Base-by-base conservation (phyloP, 768 basidiomycete species). In the Russula griseocarnosa region DNA sequence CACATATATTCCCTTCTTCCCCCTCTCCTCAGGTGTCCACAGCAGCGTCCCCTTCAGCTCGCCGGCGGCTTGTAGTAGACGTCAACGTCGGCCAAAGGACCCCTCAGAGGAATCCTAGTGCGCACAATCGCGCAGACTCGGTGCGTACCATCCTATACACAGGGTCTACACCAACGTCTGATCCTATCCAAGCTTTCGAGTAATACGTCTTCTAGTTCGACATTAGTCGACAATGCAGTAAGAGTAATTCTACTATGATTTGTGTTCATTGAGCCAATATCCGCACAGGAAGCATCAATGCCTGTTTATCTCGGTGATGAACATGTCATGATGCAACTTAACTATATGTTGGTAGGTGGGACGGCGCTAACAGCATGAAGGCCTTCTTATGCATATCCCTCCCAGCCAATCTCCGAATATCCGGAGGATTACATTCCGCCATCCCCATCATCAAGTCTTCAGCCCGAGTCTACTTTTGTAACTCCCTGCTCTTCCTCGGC, bases 381-480 rank as follows among this genome's bases (percentile, higher is more conserved):
- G 36, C 55, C 58, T 60, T 58, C 58, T 60, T 63, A 61, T 44
- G 60, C n/a, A 61, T 34, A 51, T 46, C 47, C 24, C 64, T 56
- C 14, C 38, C 44, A 66, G 68, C 63, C 68, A 22, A 63, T 67
- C 36, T 49, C 66, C 34, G 67, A 68, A 36, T 55, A 58, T 50
- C 58, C 62, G 36, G 70, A 69, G 47, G 64, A 66, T 32, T 62
- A 65, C 46, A 62, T 65, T 16, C 68, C 69, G 34, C 69, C 59
- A 59, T 68, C 62, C n/a, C 69, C 71, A 22, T 69, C 68, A 34
- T 72, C 69, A 32, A 68, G 62, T 22, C 50, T 69, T 50, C 62
- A 68, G 11, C 66, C 69, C 0, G 61, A 63, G 65, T 44, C 56
- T 14, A 34, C 63, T 40, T 61, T 63, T 42, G 57, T 65, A 65